A percentile compares a stretch with the other conserved stretches of the same genome.
Conservation (phyloP, 1,284 basidiomycete genomes). For the Blastosporella zonata region DNA sequence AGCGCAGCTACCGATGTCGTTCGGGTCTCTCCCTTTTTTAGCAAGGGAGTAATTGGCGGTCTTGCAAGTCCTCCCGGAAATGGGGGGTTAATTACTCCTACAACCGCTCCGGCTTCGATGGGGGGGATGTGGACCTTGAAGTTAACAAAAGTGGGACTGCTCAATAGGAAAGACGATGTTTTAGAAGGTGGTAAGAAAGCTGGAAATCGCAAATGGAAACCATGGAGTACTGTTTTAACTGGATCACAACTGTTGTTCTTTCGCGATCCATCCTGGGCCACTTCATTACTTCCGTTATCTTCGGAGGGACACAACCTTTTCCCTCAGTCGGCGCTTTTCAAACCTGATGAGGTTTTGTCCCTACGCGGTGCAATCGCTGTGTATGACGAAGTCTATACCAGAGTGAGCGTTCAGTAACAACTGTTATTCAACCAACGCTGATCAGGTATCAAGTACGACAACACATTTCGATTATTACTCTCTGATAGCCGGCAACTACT, state of each 20-base stretch:
- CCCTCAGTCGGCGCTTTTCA: slow-evolving; percentile 61
- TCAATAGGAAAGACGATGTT: slow-evolving; percentile 84
- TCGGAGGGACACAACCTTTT: slow-evolving; percentile 40
- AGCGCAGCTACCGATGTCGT: slow-evolving; percentile 33
- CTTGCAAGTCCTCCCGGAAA: slow-evolving; percentile 24
- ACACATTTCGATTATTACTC: slow-evolving; percentile 80
- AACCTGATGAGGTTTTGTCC: slow-evolving; percentile 86
- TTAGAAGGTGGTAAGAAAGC: slow-evolving; percentile 76
- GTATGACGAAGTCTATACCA: slow-evolving; percentile 73
- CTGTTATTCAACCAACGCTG: neutral
- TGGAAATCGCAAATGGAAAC: slow-evolving; percentile 82
- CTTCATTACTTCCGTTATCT: slow-evolving; percentile 46
- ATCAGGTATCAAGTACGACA: slow-evolving; percentile 45
- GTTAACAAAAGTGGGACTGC: slow-evolving; percentile 79
- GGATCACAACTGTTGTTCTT: slow-evolving; percentile 91
- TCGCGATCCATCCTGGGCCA: slow-evolving; percentile 76
- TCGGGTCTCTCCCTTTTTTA: slow-evolving; percentile 48
- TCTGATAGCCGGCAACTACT: slow-evolving; percentile 79
- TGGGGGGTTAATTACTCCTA: neutral
- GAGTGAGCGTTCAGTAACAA: slow-evolving; percentile 44
- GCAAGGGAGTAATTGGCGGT: slow-evolving; percentile 38
- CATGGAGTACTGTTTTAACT: slow-evolving; percentile 85
- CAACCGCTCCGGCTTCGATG: slow-evolving; percentile 13
- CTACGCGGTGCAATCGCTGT: slow-evolving; percentile 80
- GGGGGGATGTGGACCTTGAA: slow-evolving; percentile 56